Conservation (phyloP, 495 filamentous ascomycete genomes). For the Pseudotulostoma volvatum region DNA sequence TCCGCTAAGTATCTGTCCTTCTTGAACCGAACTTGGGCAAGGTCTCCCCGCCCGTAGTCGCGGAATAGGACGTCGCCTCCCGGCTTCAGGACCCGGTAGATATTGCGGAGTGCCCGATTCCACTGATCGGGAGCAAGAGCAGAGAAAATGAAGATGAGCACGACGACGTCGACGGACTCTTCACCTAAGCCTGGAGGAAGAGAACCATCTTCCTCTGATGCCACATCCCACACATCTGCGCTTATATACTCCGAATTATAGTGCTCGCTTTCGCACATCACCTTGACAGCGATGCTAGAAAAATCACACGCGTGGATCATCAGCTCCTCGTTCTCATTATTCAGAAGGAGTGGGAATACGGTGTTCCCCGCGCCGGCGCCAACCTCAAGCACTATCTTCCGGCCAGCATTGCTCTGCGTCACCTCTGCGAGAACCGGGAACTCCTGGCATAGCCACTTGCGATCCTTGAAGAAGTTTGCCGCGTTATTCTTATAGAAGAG, state of each 20-base stretch:
- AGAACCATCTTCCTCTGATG: constrained; percentile 30
- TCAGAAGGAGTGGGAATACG: constrained; percentile 69
- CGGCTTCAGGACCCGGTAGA: constrained; percentile 65
- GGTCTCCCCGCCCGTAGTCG: constrained; percentile 88
- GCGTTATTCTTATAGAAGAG: constrained; percentile 91
- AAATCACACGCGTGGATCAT: constrained; percentile 87
- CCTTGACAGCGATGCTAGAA: constrained; percentile 72
- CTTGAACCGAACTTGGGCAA: constrained; percentile 93
- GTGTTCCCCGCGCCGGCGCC: constrained; percentile 95
- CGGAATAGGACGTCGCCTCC: constrained; percentile 84
- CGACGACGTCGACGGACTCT: constrained; percentile 68
- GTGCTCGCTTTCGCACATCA: constrained; percentile 58
- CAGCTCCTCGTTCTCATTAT: constrained; percentile 64
- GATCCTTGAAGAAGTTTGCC: constrained; percentile 93
- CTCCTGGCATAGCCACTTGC: constrained; percentile 91
- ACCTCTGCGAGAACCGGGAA: constrained; percentile 68
- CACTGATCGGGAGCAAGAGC: constrained; percentile 76
- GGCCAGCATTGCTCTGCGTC: constrained; percentile 43
- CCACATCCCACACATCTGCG: constrained; percentile 87
- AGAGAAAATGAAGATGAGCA: constrained; percentile 96
- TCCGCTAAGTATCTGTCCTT: constrained; percentile 82
- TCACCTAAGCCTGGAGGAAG: constrained; percentile 62
- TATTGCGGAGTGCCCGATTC: constrained; percentile 64
- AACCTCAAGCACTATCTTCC: constrained; percentile 61
- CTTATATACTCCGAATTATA: constrained; percentile 50